Conservation (phyloP, 495 filamentous ascomycete species). For the Astrothelium subdiscretum region DNA sequence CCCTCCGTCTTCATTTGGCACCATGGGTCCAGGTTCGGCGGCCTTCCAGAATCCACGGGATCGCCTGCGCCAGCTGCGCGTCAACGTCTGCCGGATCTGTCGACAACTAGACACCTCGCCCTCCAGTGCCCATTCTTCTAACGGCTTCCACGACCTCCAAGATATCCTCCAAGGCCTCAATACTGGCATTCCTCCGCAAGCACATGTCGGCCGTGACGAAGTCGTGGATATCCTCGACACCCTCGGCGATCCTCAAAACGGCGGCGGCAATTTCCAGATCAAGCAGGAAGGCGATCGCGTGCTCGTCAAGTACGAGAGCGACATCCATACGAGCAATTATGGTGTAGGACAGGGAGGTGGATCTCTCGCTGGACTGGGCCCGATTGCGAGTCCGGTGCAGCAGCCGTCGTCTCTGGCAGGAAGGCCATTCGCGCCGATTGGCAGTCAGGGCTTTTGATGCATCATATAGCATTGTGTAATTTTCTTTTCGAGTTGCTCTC, state of each 20-base stretch:
- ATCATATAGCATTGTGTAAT: not conserved
- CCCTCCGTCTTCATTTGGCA: slow-evolving; percentile 30
- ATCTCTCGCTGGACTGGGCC: not conserved
- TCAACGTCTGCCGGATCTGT: slow-evolving; percentile 49
- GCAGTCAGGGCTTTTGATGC: not conserved
- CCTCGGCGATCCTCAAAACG: slow-evolving; percentile 74
- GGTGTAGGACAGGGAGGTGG: not conserved
- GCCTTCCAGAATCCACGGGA: slow-evolving; percentile 17
- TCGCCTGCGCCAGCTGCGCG: slow-evolving; percentile 45
- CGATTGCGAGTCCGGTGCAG: slow-evolving; percentile 1
- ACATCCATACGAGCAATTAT: no score
- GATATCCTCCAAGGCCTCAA: slow-evolving; percentile 57
- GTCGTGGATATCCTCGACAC: slow-evolving; percentile 87
- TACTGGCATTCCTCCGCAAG: slow-evolving; percentile 42
- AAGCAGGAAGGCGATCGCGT: slow-evolving; percentile 37
- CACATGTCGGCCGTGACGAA: slow-evolving; percentile 53
- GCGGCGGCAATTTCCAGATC: slow-evolving; percentile 71
- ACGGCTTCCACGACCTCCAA: slow-evolving; percentile 56
- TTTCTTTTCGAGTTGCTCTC: no score
- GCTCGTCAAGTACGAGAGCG: slow-evolving; percentile 50
- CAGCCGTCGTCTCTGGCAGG: not conserved
- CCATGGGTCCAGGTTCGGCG: slow-evolving; percentile 18
- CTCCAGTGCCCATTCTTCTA: slow-evolving; percentile 31
- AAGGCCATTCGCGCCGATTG: not conserved
- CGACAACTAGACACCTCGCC: slow-evolving; percentile 40